Evolutionary conservation across 495 filamentous ascomycete species (phyloP), one percentile per base, ranked within the genome.

Genomic region (Penicillium bovifimosum): DNA sequence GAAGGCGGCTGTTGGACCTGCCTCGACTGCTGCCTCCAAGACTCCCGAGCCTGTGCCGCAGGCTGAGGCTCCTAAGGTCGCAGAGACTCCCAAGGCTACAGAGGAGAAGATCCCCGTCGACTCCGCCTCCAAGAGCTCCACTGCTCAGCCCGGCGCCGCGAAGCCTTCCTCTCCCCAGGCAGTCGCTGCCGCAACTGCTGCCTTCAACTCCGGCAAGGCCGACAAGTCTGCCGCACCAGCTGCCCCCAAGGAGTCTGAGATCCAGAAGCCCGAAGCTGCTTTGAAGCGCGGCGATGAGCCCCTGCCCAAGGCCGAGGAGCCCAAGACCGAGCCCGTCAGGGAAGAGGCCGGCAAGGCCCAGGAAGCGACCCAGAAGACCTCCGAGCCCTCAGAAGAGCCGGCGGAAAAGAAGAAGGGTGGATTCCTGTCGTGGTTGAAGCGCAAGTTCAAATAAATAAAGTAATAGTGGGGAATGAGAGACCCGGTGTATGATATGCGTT

Each of bases 41-140:
- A 35, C 55, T 5, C 58, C 60, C 10, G 63, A 66, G 58, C 63
- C 61, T 13, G 57, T 53, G 11, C 44, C 44, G 24, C 20, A 31
- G 11, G 26, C 14, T 3, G 55, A 53, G 55, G 42, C 55, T 5
- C 31, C 50, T 40, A 58, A 58, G 59, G 52, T 10, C 24, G 41
- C n/a, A 14, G 41, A 86, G 68, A n/a, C 27, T 26, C 83, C 79
- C 53, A 86, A 80, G 53, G 89, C 87, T 74, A 85, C 87, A 63
- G 88, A 89, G 77, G 90, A 89, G 84, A 89, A 87, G 81, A 43
- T 31, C 14, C 28, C 47, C 4, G 35, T 20, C 14, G 41, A 36
- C 42, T 16, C 45, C 14, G 16, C 28, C 16, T 18, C 50, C 39
- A 52, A 58, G 59, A 34, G 43, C 16, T 42, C 54, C 7, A 8